phyloP scores from a whole-genome alignment of 192 early-diverging fungal genomes.

The Gonapodya prolifera region DNA sequence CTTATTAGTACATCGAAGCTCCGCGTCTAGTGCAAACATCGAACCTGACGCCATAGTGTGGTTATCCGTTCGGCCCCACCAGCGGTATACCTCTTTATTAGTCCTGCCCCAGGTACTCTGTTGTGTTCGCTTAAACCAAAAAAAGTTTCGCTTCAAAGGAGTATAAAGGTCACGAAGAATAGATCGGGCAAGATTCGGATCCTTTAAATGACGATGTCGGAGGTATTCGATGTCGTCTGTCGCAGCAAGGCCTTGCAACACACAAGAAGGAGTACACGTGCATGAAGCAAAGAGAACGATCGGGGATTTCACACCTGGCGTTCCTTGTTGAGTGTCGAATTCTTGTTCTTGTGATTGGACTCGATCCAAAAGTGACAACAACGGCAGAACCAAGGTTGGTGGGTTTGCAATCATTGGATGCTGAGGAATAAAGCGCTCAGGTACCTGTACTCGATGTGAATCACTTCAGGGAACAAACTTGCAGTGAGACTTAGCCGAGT shows the following conservation, averaged over 20 bases:
- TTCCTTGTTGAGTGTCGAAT: too few species aligned
- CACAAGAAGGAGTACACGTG: neutral
- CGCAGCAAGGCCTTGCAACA: neutral
- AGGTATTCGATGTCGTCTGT: neutral
- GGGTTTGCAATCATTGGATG: too few species aligned
- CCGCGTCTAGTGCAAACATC: neutral
- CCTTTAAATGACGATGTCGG: neutral
- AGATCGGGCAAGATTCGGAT: neutral
- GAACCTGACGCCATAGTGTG: constrained; percentile 78
- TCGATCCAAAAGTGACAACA: too few species aligned
- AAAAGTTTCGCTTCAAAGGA: constrained; percentile 51
- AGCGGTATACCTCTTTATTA: constrained; percentile 64
- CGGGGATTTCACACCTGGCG: too few species aligned
- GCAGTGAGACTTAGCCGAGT: too few species aligned
- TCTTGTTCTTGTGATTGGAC: too few species aligned
- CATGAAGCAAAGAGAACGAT: too few species aligned
- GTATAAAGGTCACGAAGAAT: constrained; percentile 31
- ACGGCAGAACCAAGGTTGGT: too few species aligned
- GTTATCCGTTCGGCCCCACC: constrained; percentile 70
- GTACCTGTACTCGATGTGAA: too few species aligned
- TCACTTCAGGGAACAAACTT: too few species aligned
- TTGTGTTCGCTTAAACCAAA: constrained; percentile 74
- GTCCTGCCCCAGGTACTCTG: constrained; percentile 30
- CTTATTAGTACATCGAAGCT: neutral
- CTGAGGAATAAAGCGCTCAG: too few species aligned